Conservation (phyloP, 345 rosid species). For the Camelina neglecta region DNA sequence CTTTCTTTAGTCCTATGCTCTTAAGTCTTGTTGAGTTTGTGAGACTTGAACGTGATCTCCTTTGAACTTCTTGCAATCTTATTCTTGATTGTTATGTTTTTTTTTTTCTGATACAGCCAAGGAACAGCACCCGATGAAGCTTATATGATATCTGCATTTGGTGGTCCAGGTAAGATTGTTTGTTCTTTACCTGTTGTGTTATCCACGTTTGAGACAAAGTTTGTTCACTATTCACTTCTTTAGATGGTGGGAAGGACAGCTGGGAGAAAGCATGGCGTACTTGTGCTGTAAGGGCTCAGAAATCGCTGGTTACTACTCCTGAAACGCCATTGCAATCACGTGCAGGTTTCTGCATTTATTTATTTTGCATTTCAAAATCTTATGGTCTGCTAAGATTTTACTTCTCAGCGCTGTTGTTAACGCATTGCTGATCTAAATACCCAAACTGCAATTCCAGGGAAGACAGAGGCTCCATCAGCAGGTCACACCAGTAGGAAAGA, state of each 20-base stretch:
- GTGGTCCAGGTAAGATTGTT: slow-evolving; percentile 74
- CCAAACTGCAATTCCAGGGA: slow-evolving; percentile 50
- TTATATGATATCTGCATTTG: slow-evolving; percentile 96
- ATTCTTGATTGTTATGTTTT: slow-evolving; percentile 19
- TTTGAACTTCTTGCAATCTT: slow-evolving; percentile 15
- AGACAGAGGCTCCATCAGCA: slow-evolving; percentile 56
- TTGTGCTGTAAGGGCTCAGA: slow-evolving; percentile 70
- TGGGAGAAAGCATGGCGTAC: slow-evolving; percentile 91
- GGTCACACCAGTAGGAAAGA: slow-evolving; percentile 62
- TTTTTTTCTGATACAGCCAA: slow-evolving; percentile 63
- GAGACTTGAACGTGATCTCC: slow-evolving; percentile 12
- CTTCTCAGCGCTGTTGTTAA: slow-evolving; percentile 37
- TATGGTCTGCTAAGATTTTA: slow-evolving; percentile 28
- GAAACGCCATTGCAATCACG: slow-evolving; percentile 75
- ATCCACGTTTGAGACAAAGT: slow-evolving; percentile 11
- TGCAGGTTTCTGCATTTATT: slow-evolving; percentile 55
- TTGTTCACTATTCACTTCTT: slow-evolving; percentile 33
- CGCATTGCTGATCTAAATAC: slow-evolving; percentile 55
- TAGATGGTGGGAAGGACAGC: slow-evolving; percentile 80
- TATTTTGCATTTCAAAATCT: slow-evolving; percentile 11
- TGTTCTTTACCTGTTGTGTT: slow-evolving; percentile 27
- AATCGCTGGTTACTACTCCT: slow-evolving; percentile 50
- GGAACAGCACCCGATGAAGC: slow-evolving; percentile 94
- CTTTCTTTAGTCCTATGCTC: slow-evolving; percentile 19
- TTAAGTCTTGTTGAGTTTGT: slow-evolving; percentile 25